Percentiles rank a stretch among this genome's conserved stretches.
Evolutionary conservation across 148 eudicot genomes (phyloP).

Genomic region (Cornus controversa): DNA sequence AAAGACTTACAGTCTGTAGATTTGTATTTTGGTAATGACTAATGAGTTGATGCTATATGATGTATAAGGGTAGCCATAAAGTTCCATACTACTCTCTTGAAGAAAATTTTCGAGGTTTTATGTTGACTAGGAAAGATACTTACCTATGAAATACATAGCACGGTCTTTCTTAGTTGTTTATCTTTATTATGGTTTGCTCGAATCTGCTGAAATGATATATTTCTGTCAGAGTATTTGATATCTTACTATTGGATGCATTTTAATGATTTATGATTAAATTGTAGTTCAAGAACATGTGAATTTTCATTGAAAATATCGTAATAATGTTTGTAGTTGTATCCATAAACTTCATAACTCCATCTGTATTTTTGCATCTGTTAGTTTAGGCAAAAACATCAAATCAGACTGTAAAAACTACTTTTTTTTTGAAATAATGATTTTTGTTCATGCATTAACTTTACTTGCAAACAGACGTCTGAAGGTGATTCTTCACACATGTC

Average conservation of each 20-base stretch:
- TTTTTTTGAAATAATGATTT: neutral
- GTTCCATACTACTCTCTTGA: neutral
- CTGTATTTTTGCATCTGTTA: no score
- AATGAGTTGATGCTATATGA: no score
- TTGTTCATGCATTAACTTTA: neutral
- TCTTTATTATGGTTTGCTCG: neutral
- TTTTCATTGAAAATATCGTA: neutral
- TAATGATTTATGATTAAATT: neutral
- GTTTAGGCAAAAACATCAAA: neutral
- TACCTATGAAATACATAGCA: neutral
- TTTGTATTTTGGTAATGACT: no score
- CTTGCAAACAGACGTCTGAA: constrained; percentile 31
- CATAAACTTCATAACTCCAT: no score
- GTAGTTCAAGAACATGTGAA: neutral
- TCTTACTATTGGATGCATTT: no score
- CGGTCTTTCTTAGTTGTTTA: neutral
- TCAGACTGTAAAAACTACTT: constrained; percentile 1
- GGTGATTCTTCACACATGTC: constrained; percentile 19
- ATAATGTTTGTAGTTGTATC: no score
- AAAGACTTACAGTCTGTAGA: neutral
- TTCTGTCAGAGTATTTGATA: neutral
- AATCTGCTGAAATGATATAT: neutral
- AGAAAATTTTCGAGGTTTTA: neutral
- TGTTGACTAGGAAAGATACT: neutral
- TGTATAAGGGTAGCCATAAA: no score